Evolutionary conservation across 106 monocot species (phyloP).

Genomic region (Dioscorea alata): DNA sequence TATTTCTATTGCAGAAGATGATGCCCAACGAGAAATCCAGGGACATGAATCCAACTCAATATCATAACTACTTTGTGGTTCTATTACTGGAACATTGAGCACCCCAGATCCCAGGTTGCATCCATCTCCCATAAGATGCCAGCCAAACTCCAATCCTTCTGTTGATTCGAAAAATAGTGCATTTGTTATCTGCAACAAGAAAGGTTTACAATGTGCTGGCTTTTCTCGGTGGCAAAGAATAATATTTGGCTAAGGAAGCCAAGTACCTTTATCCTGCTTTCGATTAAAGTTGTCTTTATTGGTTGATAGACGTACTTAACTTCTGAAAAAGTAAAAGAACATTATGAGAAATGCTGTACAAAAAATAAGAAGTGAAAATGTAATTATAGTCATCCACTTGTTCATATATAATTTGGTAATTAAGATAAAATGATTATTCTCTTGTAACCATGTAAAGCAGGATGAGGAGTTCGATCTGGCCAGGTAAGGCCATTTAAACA

Average conservation of each 20-base stretch:
- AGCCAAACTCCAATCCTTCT: conserved; percentile 54
- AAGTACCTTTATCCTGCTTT: conserved; percentile 55
- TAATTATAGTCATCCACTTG: too few species aligned
- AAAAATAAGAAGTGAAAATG: too few species aligned
- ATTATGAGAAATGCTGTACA: neutral
- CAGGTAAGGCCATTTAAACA: conserved; percentile 92
- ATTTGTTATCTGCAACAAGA: conserved; percentile 58
- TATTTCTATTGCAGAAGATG: conserved; percentile 46
- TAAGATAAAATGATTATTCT: neutral
- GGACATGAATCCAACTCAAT: conserved; percentile 55
- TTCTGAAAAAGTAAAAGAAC: conserved; percentile 51
- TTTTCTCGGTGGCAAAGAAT: neutral
- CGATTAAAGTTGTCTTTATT: conserved; percentile 46
- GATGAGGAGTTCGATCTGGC: conserved; percentile 97
- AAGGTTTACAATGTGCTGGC: neutral
- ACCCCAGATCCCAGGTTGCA: conserved; percentile 49
- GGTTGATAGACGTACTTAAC: conserved; percentile 95
- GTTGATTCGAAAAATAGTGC: conserved; percentile 79
- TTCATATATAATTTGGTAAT: too few species aligned
- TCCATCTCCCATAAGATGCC: conserved; percentile 88
- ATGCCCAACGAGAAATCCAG: conserved; percentile 64
- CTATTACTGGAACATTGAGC: conserved; percentile 52
- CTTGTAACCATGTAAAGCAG: conserved; percentile 75
- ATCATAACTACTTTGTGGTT: conserved; percentile 45
- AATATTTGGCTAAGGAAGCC: conserved; percentile 1